Evolutionary conservation across 2,329 filamentous ascomycete genomes (phyloP).

Genomic region (Colletotrichum costaricense): DNA sequence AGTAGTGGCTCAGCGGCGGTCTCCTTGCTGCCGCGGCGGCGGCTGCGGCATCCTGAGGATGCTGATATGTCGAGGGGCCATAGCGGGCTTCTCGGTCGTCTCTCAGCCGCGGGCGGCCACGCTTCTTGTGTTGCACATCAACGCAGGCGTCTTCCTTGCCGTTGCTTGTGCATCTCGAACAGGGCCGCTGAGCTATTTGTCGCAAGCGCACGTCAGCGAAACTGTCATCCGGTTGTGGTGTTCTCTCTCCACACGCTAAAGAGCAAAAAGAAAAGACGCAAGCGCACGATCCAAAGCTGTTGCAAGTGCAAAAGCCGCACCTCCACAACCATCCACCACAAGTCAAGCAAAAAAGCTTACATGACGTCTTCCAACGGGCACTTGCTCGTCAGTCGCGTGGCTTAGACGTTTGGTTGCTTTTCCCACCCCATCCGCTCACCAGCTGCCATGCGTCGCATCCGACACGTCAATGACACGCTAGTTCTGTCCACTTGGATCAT

Average conservation of each 20-base stretch:
- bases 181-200: constrained; percentile 76
- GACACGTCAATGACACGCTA: constrained; percentile 31
- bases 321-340: too few relatives aligned
- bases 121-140: constrained; percentile 88
- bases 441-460: constrained; percentile 23
- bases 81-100: constrained; percentile 75
- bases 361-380: constrained; percentile 10
- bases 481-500: constrained; percentile 28
- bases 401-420: neutral
- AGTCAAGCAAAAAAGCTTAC: neutral
- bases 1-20: constrained; percentile 63
- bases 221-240: neutral
- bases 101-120: constrained; percentile 80
- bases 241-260: too few relatives aligned
- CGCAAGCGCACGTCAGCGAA: constrained; percentile 26
- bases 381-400: constrained; percentile 25
- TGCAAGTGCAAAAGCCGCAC: constrained; percentile 9
- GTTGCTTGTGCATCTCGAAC: constrained; percentile 80
- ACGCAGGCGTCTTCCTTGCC: constrained; percentile 84
- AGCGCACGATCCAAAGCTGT: neutral
- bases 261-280: neutral
- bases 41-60: constrained; percentile 56
- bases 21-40: constrained; percentile 47
- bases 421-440: neutral
- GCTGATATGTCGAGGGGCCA: constrained; percentile 61